Base-by-base conservation (phyloP, 2,329 filamentous ascomycete genomes). In the Periconia macrospinosa region DNA sequence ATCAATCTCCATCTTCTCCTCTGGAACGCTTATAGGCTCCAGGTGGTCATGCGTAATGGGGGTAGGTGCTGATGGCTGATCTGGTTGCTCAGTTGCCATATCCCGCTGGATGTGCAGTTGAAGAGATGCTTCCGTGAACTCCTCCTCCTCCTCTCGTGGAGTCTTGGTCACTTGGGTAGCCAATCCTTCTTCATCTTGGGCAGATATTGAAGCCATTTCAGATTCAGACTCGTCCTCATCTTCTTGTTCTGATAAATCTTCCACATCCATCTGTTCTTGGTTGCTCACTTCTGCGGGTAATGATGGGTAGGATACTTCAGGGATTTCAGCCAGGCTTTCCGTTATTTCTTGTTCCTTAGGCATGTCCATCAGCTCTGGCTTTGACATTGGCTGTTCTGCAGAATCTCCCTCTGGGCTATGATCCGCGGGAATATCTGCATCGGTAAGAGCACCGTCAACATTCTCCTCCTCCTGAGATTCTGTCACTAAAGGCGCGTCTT, bases 111-210 rank as follows among this genome's bases (percentile, higher is more conserved):
- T 65, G 30, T 68, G 52, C 14, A 70, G 37, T 44, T 73, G 70
- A 20, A 73, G 42, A 2, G 67, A 68, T 15, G 66, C 68, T 53
- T 72, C 69, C 1, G 67, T 70, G 5, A 67, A 60, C 1, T 71
- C 60, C 23, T 66, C 63, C 2, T 66, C 52, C 10, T 54, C 55
- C 20, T 45, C 44, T 5, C 18, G 27, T 8, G 15, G 10, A 20
- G 41, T 18, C 15, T 43, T 41, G 11, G 20, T 27, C 23, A 37
- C 3, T 54, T 44, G 2, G 35, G 11, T n/a, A 37, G 11, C 33
- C 33, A 37, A 17, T 18, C 9, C 47, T 6, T 17, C 47, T 20
- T 23, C 33, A 19, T 40, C 49, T 43, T 49, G n/a, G 14, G 30
- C 13, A 33, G 27, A 33, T 47, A 33, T 23, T 19, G 41, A 23